Evolutionary conservation across 2,329 filamentous ascomycete species (phyloP).

Genomic region (Pseudogymnoascus sp.): DNA sequence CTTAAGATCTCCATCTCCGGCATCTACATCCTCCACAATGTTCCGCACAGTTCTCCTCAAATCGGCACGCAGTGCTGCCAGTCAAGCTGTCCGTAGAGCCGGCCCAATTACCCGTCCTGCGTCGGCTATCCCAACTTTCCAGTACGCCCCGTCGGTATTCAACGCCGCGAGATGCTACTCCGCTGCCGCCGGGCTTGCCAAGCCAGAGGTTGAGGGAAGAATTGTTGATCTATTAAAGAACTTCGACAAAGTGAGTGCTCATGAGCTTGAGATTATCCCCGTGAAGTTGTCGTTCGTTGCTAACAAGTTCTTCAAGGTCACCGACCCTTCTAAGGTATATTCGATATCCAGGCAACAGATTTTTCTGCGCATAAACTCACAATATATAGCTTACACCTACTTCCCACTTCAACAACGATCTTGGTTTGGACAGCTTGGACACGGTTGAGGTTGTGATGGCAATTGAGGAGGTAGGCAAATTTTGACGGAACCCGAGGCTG

Average conservation of each 20-base stretch:
- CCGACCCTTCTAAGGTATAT: constrained; percentile 56
- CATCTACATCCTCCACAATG: constrained; percentile 51
- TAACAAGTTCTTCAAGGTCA: constrained; percentile 47
- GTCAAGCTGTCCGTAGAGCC: constrained; percentile 43
- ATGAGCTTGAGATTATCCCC: not conserved
- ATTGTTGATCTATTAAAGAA: constrained; percentile 90
- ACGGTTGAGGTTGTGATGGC: constrained; percentile 99
- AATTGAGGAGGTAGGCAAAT: constrained; percentile 67
- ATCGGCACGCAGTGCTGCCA: constrained; percentile 52
- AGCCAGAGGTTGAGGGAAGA: constrained; percentile 81
- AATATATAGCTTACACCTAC: constrained; percentile 63
- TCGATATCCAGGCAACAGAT: not conserved
- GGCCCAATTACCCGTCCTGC: constrained; percentile 53
- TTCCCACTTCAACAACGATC: constrained; percentile 94
- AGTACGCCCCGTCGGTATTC: constrained; percentile 57
- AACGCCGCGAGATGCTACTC: constrained; percentile 79
- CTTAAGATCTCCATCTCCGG: constrained; percentile 11
- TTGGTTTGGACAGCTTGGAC: constrained; percentile 93
- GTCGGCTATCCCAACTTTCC: constrained; percentile 55
- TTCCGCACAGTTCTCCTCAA: constrained; percentile 82
- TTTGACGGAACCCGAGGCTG: not conserved
- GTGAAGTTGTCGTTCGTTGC: constrained; percentile 10
- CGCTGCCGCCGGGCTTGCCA: constrained; percentile 67
- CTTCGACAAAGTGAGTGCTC: constrained; percentile 79
- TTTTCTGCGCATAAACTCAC: constrained; percentile 21